These are phyloP conservation scores for Mucor saturninus DNA, from an alignment of 371 early-diverging fungal genomes.

Conservation along the genomic window DNA sequence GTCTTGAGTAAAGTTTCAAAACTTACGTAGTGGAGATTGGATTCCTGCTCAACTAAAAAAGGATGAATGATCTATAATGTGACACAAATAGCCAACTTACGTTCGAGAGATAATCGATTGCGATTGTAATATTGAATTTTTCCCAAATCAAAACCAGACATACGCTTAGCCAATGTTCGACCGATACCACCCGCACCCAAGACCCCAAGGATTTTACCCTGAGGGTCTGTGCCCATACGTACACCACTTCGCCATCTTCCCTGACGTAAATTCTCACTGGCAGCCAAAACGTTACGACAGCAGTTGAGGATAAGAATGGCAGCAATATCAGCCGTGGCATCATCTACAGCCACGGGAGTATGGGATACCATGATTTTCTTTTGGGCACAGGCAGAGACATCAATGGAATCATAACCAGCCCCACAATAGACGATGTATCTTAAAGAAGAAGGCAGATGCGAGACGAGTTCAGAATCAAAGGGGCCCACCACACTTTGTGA, in stretches of 20 bases:
- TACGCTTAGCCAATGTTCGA: slow-evolving; percentile 62
- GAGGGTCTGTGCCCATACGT: slow-evolving; percentile 55
- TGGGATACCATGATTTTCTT: slow-evolving; percentile 44
- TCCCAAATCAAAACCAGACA: slow-evolving; percentile 54
- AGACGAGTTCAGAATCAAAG: slow-evolving; percentile 43
- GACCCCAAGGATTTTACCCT: slow-evolving; percentile 58
- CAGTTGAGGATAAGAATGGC: slow-evolving; percentile 53
- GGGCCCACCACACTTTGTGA: slow-evolving; percentile 28
- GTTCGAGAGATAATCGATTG: slow-evolving; percentile 37
- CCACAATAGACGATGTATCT: slow-evolving; percentile 41
- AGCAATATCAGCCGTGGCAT: slow-evolving; percentile 61
- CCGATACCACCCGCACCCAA: slow-evolving; percentile 71
- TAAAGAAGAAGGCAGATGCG: slow-evolving; percentile 31
- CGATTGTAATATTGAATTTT: slow-evolving; percentile 63
- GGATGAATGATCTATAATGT: too few species aligned
- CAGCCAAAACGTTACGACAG: slow-evolving; percentile 52
- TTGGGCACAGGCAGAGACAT: slow-evolving; percentile 43
- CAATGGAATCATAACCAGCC: slow-evolving; percentile 50
- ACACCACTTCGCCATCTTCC: slow-evolving; percentile 54
- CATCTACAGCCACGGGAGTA: slow-evolving; percentile 51
- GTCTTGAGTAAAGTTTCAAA: slow-evolving; percentile 54
- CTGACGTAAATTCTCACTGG: slow-evolving; percentile 49
- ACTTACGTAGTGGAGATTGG: slow-evolving; percentile 48
- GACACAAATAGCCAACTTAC: too few species aligned
- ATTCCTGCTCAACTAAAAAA: slow-evolving; percentile 35